Evolutionary conservation across 169 alveolate genomes (phyloP), one percentile per base, ranked within the genome.

Genomic region (Plasmodium adleri): DNA sequence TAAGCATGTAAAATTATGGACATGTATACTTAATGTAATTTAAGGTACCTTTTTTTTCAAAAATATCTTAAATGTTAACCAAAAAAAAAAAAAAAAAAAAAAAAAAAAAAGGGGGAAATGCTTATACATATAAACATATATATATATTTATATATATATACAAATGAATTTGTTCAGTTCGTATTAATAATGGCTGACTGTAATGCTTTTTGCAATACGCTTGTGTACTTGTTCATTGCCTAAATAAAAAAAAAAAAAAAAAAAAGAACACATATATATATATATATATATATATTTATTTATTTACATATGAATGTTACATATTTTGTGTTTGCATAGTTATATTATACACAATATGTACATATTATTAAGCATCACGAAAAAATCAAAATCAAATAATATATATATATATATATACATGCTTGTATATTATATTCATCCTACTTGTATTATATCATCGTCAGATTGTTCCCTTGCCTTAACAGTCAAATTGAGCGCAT

Each of bases 141-240:
- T 28, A 64, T 64, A 28, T 64, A 64, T 64, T 9, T 28, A 64
- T 22, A 28, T 26, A 64, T 64, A 28, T 52, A 72, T 24, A 52
- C 28, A 50, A 39, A 72, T 52, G 12, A 24, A 52, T 20, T 4
- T 52, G 17, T 24, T 67, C 64, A 80, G 56, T 45, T 54, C 24
- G 20, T 54, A 22, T 7, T 66, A 4, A 66, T 58, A 72, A 80
- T 80, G 43, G 68, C 90, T 15, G 83, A 80, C 1, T 80, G 90
- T 9, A 80, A 60, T 22, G 90, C 90, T 20, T 80, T 80, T 60
- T 80, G 90, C 72, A 80, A 54, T 4, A 80, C 59, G 49, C 64
- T 80, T 15, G 90, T 80, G 72, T 80, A 80, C 28, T 80, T 80
- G 52, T 80, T 80, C 90, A 80, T 80, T 9, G 90, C 90, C 90